Conservation (phyloP, 2,329 filamentous ascomycete genomes). For the Cladobotryum protrusum region DNA sequence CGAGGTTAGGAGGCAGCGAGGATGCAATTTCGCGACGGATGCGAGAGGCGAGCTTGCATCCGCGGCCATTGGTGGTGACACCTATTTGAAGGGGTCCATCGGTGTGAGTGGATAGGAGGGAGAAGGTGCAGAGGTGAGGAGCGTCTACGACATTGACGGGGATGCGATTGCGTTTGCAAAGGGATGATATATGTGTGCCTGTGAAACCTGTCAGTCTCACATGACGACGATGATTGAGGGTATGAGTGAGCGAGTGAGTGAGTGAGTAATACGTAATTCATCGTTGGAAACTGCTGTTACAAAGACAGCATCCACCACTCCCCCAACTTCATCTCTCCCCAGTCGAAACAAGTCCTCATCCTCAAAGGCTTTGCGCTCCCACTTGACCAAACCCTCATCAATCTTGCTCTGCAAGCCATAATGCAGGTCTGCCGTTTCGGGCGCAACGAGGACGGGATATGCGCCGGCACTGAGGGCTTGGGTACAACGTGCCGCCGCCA, state of each 20-base stretch:
- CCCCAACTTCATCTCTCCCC: slow-evolving; percentile 71
- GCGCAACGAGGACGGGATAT: slow-evolving; percentile 69
- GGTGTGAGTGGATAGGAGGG: slow-evolving; percentile 78
- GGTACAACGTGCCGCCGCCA: slow-evolving; percentile 77
- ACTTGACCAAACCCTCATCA: slow-evolving; percentile 59
- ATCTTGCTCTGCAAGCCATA: slow-evolving; percentile 56
- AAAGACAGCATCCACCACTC: slow-evolving; percentile 86
- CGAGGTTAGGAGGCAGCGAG: slow-evolving; percentile 68
- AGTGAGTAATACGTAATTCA: slow-evolving; percentile 13
- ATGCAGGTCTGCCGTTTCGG: slow-evolving; percentile 54
- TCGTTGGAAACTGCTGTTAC: slow-evolving; percentile 58
- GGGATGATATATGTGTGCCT: slow-evolving; percentile 62
- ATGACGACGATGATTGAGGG: too few relatives aligned
- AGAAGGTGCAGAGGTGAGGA: slow-evolving; percentile 81
- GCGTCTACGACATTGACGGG: slow-evolving; percentile 90
- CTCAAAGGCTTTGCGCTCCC: slow-evolving; percentile 60
- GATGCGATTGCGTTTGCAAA: slow-evolving; percentile 75
- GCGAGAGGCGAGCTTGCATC: slow-evolving; percentile 86
- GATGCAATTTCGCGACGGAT: slow-evolving; percentile 84
- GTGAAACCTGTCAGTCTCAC: not conserved
- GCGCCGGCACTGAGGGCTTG: slow-evolving; percentile 80
- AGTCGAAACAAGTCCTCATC: slow-evolving; percentile 67
- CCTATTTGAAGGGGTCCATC: slow-evolving; percentile 92
- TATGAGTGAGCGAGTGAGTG: too few relatives aligned
- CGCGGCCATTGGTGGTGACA: slow-evolving; percentile 89